These are phyloP conservation scores for Penicillium polonicum DNA, from an alignment of 2,329 filamentous ascomycete genomes.

Conservation along the genomic window DNA sequence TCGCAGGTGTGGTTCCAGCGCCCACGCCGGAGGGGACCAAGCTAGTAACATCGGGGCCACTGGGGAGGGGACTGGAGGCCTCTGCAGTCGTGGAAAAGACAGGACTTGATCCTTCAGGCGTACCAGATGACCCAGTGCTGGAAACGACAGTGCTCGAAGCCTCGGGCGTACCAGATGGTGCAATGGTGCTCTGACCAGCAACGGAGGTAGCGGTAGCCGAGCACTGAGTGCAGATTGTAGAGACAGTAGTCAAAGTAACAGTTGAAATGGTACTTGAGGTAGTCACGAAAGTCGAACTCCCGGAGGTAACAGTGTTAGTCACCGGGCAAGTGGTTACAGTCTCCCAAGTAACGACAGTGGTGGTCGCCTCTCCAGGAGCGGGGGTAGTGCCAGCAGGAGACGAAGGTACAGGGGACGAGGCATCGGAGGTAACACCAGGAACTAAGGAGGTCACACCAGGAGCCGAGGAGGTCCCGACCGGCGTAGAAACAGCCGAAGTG, in stretches of 20 bases:
- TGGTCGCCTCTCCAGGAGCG: constrained; percentile 8
- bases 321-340: constrained; percentile 36
- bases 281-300: constrained; percentile 46
- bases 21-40: background rate
- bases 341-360: constrained; percentile 30
- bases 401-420: background rate
- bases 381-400: background rate
- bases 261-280: constrained; percentile 59
- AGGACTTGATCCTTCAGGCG: background rate
- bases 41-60: background rate
- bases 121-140: background rate
- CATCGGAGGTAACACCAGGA: constrained; percentile 1
- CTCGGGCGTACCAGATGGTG: background rate
- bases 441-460: background rate
- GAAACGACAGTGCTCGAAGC: background rate
- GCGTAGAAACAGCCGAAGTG: background rate
- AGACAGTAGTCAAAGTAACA: constrained; percentile 30
- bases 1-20: background rate
- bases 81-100: background rate
- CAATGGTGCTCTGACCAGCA: background rate
- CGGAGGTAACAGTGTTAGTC: constrained; percentile 38
- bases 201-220: constrained; percentile 18
- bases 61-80: background rate
- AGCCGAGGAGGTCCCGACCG: background rate
- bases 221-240: constrained; percentile 27